Evolutionary conservation across 1,284 basidiomycete species (phyloP).

Genomic region (Anthracocystis setariae): DNA sequence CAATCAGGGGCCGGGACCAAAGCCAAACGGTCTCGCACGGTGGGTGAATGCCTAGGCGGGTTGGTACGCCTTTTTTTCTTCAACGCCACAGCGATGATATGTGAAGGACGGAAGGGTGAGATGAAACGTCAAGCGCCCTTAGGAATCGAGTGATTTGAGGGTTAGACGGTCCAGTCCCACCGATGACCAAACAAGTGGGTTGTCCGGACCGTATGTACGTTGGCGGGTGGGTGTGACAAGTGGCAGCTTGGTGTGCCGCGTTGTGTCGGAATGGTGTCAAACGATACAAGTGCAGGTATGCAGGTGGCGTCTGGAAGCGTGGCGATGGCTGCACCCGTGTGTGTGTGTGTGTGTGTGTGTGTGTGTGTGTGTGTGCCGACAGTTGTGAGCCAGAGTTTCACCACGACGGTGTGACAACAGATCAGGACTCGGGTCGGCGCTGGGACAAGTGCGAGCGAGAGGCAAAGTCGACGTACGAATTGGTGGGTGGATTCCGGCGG

Average conservation of each 20-base stretch:
- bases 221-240: background rate
- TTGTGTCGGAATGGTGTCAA: background rate
- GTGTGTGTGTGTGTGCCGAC: background rate
- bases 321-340: background rate
- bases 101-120: constrained; percentile 3
- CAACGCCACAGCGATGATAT: constrained; percentile 3
- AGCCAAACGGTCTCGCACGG: background rate
- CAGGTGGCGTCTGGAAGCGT: constrained; percentile 4
- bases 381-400: background rate
- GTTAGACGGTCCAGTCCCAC: constrained; percentile 11
- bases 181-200: constrained; percentile 11
- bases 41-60: constrained; percentile 19
- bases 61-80: constrained; percentile 2
- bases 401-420: background rate
- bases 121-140: constrained; percentile 13
- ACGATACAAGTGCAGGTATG: background rate
- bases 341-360: too few relatives aligned
- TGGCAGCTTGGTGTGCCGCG: constrained; percentile 1
- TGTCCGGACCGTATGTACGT: constrained; percentile 6
- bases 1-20: background rate
- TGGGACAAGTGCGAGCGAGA: background rate
- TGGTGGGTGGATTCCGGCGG: constrained; percentile 2
- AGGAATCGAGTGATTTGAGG: constrained; percentile 8
- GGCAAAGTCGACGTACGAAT: constrained; percentile 8
- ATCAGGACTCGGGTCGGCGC: background rate